A percentile compares a stretch with the other conserved stretches of the same genome.
Conservation (phyloP, 108 stramenopile species). For the Skeletonema grethae region DNA sequence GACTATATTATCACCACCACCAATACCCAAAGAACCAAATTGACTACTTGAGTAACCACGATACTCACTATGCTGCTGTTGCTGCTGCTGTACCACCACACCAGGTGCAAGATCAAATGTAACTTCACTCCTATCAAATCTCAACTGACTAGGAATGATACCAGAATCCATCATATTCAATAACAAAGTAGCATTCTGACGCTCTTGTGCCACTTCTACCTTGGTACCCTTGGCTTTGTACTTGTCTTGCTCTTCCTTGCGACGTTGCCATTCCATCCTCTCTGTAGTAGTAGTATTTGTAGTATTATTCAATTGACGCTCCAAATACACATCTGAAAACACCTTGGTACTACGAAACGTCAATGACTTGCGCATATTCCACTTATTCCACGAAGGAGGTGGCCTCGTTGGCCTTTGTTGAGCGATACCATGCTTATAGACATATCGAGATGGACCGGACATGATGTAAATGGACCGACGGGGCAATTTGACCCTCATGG, state of each 20-base stretch:
- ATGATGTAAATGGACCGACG: slow-evolving; percentile 8
- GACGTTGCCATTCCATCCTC: background rate
- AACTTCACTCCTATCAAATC: slow-evolving; percentile 11
- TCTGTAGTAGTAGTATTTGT: background rate
- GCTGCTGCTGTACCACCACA: background rate
- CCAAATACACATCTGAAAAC: slow-evolving; percentile 5
- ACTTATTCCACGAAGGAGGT: background rate
- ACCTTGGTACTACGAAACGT: slow-evolving; percentile 9
- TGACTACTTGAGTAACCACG: background rate
- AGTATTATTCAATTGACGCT: background rate
- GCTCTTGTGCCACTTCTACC: background rate
- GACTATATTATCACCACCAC: background rate
- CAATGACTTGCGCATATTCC: slow-evolving; percentile 6
- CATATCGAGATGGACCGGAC: slow-evolving; percentile 1
- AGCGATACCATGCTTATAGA: background rate
- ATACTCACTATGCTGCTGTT: background rate
- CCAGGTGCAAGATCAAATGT: slow-evolving; percentile 1
- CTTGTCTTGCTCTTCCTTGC: slow-evolving; percentile 3
- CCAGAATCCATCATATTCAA: slow-evolving; percentile 3
- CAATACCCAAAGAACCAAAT: background rate
- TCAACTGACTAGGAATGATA: background rate
- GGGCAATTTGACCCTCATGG: background rate
- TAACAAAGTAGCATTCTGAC: background rate
- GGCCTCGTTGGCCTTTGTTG: background rate
- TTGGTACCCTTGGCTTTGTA: background rate